Evolutionary conservation across 2,329 filamentous ascomycete species (phyloP).

Genomic region (Thielaviopsis cerberus): DNA sequence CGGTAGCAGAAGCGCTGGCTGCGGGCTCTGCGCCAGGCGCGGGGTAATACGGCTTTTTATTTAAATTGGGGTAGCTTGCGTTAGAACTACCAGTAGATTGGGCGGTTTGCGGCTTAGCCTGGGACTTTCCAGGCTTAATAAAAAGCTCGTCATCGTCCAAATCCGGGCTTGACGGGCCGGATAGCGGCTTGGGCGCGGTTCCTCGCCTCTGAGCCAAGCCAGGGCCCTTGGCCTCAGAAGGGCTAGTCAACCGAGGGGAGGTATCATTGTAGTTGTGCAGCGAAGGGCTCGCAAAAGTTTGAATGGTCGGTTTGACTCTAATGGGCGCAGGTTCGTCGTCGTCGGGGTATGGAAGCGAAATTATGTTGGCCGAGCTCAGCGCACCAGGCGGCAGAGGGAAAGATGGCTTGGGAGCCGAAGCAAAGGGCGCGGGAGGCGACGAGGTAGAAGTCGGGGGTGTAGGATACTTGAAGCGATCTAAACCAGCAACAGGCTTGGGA

Average conservation of each 20-base stretch:
- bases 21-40: slow-evolving; percentile 24
- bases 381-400: slow-evolving; percentile 50
- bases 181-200: slow-evolving; percentile 62
- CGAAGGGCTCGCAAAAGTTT: slow-evolving; percentile 25
- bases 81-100: not conserved
- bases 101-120: slow-evolving; percentile 19
- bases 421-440: slow-evolving; percentile 23
- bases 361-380: slow-evolving; percentile 45
- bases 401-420: slow-evolving; percentile 29
- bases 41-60: slow-evolving; percentile 41
- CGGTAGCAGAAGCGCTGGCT: slow-evolving; percentile 12
- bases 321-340: slow-evolving; percentile 35
- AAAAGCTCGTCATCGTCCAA: slow-evolving; percentile 65
- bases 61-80: slow-evolving; percentile 20
- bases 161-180: slow-evolving; percentile 63
- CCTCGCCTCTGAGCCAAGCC: slow-evolving; percentile 66
- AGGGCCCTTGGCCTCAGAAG: slow-evolving; percentile 38
- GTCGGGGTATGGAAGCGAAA: slow-evolving; percentile 50
- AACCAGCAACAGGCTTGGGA: slow-evolving; percentile 29
- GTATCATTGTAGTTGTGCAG: slow-evolving; percentile 31
- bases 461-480: slow-evolving; percentile 33
- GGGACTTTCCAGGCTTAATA: slow-evolving; percentile 39
- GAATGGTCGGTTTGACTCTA: slow-evolving; percentile 17
- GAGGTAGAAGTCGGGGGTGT: slow-evolving; percentile 24
- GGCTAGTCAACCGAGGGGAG: slow-evolving; percentile 34